Evolutionary conservation across 345 rosid genomes (phyloP).

Genomic region (Lenwebbia sp.): DNA sequence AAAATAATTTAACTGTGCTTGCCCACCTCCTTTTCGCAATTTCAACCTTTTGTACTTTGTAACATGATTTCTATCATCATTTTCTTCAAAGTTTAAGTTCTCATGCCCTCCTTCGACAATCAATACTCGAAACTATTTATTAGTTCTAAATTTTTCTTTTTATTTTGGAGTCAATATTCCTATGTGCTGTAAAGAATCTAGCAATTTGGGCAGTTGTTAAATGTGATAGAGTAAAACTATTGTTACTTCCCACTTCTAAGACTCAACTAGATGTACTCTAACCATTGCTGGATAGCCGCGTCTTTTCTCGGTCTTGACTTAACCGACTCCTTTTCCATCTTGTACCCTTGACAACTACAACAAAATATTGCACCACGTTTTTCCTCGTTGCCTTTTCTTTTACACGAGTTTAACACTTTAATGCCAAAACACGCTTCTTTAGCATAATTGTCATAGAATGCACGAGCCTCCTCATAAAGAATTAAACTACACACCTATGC

Average conservation of each 20-base stretch:
- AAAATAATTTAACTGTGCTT: too few species aligned
- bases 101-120: too few species aligned
- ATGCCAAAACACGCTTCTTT: neutral
- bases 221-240: neutral
- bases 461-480: neutral
- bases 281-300: neutral
- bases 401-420: fast-evolving
- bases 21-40: too few species aligned
- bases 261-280: neutral
- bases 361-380: neutral
- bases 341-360: neutral
- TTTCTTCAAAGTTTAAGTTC: too few species aligned
- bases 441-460: neutral
- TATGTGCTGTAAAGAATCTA: too few species aligned
- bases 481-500: neutral
- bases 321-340: neutral
- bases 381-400: neutral
- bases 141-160: too few species aligned
- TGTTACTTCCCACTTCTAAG: neutral
- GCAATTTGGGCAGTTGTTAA: too few species aligned
- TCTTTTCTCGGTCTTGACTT: neutral
- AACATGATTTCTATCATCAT: too few species aligned
- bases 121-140: too few species aligned
- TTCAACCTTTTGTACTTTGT: too few species aligned
- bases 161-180: too few species aligned